Base-by-base conservation (phyloP, 2,329 filamentous ascomycete species). In the Setomelanomma holmii region DNA sequence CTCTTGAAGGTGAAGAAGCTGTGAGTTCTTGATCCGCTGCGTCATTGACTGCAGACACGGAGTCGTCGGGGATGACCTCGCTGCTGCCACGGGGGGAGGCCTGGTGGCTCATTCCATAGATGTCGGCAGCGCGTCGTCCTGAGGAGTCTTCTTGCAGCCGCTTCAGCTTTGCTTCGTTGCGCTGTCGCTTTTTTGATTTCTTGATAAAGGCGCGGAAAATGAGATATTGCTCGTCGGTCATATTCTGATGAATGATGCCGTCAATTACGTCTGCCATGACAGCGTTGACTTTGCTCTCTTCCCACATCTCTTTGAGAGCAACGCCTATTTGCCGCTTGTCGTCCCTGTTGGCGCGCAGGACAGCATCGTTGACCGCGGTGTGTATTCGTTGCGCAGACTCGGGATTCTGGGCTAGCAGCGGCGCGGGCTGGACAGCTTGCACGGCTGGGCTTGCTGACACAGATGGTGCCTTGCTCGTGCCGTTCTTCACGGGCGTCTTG, bases 181-280 rank as follows among this genome's bases (percentile, higher is more conserved):
- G 76, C 43, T 77, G 63, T 40, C 68, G 66, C 60, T 75, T 78
- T 34, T 40, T 40, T 4, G 47, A 50, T 5, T 30, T 16, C 63
- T 79, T 79, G 27, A 75, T 75, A n/a, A 57, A 60, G 39, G 73
- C 76, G 53, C 78, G 75, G 55, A 82, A 82, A 22, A 64, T 61
- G 17, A 36, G 30, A 23, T 69, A 75, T 53, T 82, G 76, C 45
- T 74, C 66, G 22, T 64, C 48, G 2, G 75, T 77, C 30, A 74
- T 66, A 19, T 65, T 73, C 49, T 78, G 73, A 10, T 72, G 67
- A 27, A 81, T 69, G 24, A 81, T 73, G 6, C 73, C 72, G 33
- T 79, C 70, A 5, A 83, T 70, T 4, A 80, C 64, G 21, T 71
- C 60, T 35, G 73, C 70, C 20, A 81, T 60, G 17, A 56, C 56